Base-by-base conservation (phyloP, 495 filamentous ascomycete genomes). In the Gamarada debralockiae region DNA sequence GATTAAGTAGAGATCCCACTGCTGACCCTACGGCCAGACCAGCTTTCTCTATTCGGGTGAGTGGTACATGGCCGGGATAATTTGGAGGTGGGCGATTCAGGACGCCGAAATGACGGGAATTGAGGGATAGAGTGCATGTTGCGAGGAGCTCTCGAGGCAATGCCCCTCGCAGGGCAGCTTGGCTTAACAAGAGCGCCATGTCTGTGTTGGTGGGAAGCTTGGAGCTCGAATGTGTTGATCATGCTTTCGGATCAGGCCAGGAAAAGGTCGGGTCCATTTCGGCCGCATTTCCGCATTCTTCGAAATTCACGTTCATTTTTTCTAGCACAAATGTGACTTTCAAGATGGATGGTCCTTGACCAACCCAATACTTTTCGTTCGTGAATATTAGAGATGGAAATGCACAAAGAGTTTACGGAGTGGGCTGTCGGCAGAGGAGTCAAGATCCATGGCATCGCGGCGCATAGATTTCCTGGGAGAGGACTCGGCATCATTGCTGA, bases 21-120 rank as follows among this genome's bases (percentile, higher is more conserved):
- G 90, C 92, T 13, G 89, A 93, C 20, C 92, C 91, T 47, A 92
- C 63, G 13, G 92, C 88, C 1, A 98, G 77, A 20, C 82, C 83
- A 52, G 78, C 79, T 41, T 85, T 82, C 70, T 97, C 92, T 41
- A 89, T 55, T 10, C 68, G 69, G 12, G 84, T 92, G 53, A 97
- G 85, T 20, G 95, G 95, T 20, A 97, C 79, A 80, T 99, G 95
- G 64, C 89, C 88, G 0, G 87, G 83, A 76, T 98, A 98, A 58
- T 85, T 88, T 29, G 89, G 87, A 12, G 78, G 79, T 27, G 92
- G 92, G 13, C 92, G 86, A 66, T 85, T 84, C 57, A 92, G 80
- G 51, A 85, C 77, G 31, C 89, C 90, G 75, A 93, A 95, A 13
- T 68, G 52, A 37, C 77, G 58, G 15, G 42, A 25, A 47, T 44